Conservation (phyloP, 306 rosid genomes). For the Purshia tridentata region DNA sequence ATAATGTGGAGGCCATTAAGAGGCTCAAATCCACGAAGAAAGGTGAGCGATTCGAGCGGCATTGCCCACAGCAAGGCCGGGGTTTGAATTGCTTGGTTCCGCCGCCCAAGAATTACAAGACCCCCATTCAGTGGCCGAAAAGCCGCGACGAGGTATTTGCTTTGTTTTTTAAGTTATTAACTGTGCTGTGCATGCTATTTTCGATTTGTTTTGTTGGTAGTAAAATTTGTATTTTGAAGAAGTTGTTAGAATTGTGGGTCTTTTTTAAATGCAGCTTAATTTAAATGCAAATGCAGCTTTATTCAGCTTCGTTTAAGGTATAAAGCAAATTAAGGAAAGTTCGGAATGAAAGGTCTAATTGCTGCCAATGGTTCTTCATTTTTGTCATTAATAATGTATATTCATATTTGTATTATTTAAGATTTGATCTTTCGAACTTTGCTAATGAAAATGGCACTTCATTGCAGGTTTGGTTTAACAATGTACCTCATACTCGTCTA, state of each 20-base stretch:
- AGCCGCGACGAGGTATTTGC: constrained; percentile 84
- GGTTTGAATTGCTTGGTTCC: constrained; percentile 88
- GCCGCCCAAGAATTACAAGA: constrained; percentile 66
- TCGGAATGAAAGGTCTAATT: no score
- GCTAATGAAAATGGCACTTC: not conserved
- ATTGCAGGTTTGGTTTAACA: constrained; percentile 78
- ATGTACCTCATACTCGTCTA: constrained; percentile 91
- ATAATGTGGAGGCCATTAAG: constrained; percentile 61
- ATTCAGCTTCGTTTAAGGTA: not conserved
- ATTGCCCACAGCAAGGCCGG: constrained; percentile 56
- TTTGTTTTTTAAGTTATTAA: not conserved
- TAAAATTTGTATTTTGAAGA: no score
- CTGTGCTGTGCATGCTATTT: no score
- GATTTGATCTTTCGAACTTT: constrained; percentile 12
- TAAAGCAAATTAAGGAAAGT: no score
- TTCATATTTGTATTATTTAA: not conserved
- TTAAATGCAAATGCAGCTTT: not conserved
- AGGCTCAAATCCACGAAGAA: constrained; percentile 56
- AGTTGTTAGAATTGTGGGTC: no score
- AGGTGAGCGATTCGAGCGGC: constrained; percentile 82
- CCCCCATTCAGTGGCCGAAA: constrained; percentile 87
- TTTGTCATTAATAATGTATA: not conserved
- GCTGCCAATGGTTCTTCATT: not conserved
- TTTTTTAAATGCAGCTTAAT: no score
- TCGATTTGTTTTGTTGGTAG: no score